These are phyloP conservation scores for Penicillium hesseltinei DNA, from an alignment of 2,329 filamentous ascomycete species.

Conservation along the genomic window DNA sequence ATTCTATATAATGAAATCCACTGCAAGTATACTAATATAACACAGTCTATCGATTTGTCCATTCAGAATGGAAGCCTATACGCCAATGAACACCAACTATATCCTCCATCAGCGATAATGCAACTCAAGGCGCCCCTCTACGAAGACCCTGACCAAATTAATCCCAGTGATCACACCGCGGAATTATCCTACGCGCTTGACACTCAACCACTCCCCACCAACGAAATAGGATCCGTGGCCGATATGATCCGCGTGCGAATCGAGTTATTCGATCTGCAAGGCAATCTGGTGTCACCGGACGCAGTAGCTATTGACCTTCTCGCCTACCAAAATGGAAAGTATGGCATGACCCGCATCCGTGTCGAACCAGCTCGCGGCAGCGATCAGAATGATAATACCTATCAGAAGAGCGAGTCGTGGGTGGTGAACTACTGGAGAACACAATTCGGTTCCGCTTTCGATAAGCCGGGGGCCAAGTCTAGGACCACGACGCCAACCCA, in stretches of 20 bases:
- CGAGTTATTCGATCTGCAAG: constrained; percentile 25
- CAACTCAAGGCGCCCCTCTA: constrained; percentile 27
- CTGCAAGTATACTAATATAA: constrained; percentile 2
- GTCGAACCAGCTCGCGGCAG: constrained; percentile 19
- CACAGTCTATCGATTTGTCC: constrained; percentile 30
- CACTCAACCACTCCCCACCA: constrained; percentile 21
- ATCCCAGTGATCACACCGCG: constrained; percentile 12
- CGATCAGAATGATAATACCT: not conserved
- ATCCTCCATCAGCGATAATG: constrained; percentile 29
- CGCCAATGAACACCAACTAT: constrained; percentile 31
- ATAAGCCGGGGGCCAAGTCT: not conserved
- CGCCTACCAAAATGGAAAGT: constrained; percentile 22
- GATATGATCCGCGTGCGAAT: constrained; percentile 26
- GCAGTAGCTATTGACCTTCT: constrained; percentile 32
- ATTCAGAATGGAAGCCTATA: constrained; percentile 28
- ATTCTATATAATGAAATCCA: too few relatives aligned
- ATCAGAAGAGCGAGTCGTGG: constrained; percentile 15
- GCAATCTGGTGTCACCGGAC: constrained; percentile 27
- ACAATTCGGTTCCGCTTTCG: constrained; percentile 23
- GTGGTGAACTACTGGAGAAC: constrained; percentile 27
- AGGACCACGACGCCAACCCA: not conserved
- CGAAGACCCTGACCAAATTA: constrained; percentile 3
- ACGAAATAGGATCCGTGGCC: constrained; percentile 13
- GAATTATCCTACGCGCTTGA: constrained; percentile 27
- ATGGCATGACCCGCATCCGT: constrained; percentile 29